These are phyloP conservation scores for Trichosporon coremiiforme DNA, from an alignment of 1,284 basidiomycete genomes.

Conservation along the genomic window DNA sequence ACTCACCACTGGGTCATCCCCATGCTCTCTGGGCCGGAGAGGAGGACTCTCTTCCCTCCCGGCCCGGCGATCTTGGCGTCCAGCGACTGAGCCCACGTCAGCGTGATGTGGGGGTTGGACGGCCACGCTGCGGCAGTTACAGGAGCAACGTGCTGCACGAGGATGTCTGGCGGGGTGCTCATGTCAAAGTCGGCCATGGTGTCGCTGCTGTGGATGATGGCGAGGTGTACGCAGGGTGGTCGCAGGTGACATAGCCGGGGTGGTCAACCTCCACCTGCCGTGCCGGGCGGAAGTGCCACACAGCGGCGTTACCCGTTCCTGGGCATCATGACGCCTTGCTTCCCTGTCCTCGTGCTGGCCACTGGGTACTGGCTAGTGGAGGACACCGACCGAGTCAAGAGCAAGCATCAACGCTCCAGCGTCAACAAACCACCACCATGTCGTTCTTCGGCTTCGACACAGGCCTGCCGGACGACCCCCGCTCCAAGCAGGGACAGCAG, in stretches of 20 bases:
- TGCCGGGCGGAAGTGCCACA: constrained; percentile 8
- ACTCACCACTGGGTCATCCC: constrained; percentile 87
- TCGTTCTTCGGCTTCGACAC: constrained; percentile 58
- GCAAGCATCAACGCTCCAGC: not conserved
- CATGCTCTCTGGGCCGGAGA: constrained; percentile 88
- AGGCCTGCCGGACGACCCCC: constrained; percentile 43
- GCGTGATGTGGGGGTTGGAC: constrained; percentile 61
- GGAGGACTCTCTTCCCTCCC: constrained; percentile 70
- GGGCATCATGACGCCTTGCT: constrained; percentile 2
- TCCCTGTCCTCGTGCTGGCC: constrained; percentile 2
- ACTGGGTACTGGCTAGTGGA: not conserved
- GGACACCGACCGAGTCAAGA: not conserved
- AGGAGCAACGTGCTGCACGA: constrained; percentile 25
- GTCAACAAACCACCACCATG: constrained; percentile 37
- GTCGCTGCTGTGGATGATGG: not conserved
- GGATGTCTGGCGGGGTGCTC: constrained; percentile 23
- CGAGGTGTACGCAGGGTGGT: not conserved
- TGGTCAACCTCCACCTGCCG: not conserved
- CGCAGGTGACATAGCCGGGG: not conserved
- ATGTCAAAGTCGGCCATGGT: not conserved
- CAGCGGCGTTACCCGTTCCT: constrained; percentile 17
- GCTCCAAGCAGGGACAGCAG: constrained; percentile 17
- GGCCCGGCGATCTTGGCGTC: constrained; percentile 89
- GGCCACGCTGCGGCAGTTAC: constrained; percentile 20
- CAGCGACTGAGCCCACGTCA: constrained; percentile 93